Evolutionary conservation across 139 green algal genomes (phyloP), one percentile per base, ranked within the genome.

Genomic region (Chlamydomonas sphaeroides): DNA sequence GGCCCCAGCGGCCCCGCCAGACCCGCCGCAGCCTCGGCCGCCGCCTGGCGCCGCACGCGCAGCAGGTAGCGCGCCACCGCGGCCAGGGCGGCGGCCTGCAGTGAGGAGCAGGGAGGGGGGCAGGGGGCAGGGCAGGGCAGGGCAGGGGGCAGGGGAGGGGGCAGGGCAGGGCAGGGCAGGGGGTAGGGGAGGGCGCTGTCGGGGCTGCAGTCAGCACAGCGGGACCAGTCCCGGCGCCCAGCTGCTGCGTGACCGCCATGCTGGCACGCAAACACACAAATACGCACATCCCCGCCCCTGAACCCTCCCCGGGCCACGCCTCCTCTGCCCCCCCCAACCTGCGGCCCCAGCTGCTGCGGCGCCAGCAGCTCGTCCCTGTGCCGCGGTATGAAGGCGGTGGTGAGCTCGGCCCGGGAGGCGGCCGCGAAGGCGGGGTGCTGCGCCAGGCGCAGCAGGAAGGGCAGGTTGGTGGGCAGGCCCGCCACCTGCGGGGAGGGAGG

Each of bases 401-500:
- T 82, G 33, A 82, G 81, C 53, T 80, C 74, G 59, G 59, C 7
- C 36, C 25, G 23, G 3, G 21, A 39, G n/a, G 74, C 83, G 33
- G 83, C 38, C 28, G 15, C 67, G 67, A 97, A 97, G 28, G 85
- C 85, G 17, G 87, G 84, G 78, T 97, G 92, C 5, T 68, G 79
- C 3, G 86, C 81, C 28, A 96, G 83, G 51, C 92, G 86, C 59
- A 86, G 75, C 65, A 97, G 78, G 87, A 96, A 97, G 26, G 70
- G 82, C 11, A 94, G 57, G 82, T 97, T 97, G 36, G 92, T 97
- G 39, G 93, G 89, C 65, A 97, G 85, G 25, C 94, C 94, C 21
- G 86, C 82, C 1, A 95, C 93, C 90, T 96, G 83, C 20, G 38
- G n/a, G 1, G 45, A 21, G 26, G 76, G 45, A 25, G 36, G 20